Base-by-base conservation (phyloP, 2,329 filamentous ascomycete genomes). In the Didymella exigua region DNA sequence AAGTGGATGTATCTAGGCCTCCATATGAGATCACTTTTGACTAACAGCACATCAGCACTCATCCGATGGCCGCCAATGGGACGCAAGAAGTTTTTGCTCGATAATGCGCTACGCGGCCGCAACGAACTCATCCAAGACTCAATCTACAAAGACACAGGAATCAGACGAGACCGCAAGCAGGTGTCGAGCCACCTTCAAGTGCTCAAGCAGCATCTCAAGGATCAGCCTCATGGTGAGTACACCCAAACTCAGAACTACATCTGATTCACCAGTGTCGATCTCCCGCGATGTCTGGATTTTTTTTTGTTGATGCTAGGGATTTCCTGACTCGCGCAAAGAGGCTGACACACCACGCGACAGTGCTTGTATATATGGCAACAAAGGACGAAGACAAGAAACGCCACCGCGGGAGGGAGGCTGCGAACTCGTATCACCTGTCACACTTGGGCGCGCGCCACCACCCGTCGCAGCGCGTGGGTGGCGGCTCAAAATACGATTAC, bases 141-240 rank as follows among this genome's bases (percentile, higher is more conserved):
- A 47, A 86, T 87, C 55, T 73, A 76, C 60, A 79, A 79, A 51
- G 75, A 78, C 54, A 86, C 84, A 6, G 83, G 84, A 19, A 80
- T 80, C 51, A 66, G 63, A 23, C 77, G 85, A 48, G 74, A 71
- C 14, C 77, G 85, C 45, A 87, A 87, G 68, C 83, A 87, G 65
- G 82, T 87, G 4, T 87, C 85, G 0, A 87, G 85, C 62, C 85
- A 87, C 66, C 79, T 87, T 23, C 85, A 87, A 69, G 84, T 87
- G 2, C 75, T 87, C 18, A 84, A 85, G 67, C 79, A 78, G 11
- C 81, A 84, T 55, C 74, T 86, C 31, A 77, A 78, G 58, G 76
- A 79, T 5, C 79, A 84, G 56, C 78, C 80, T 24, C 74, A 78
- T 55, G 83, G 82, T 84, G 70, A 76, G 79, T 72, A 40, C 5